Evolutionary conservation across 108 stramenopile species (phyloP).

Genomic region (Nitzschia palea): DNA sequence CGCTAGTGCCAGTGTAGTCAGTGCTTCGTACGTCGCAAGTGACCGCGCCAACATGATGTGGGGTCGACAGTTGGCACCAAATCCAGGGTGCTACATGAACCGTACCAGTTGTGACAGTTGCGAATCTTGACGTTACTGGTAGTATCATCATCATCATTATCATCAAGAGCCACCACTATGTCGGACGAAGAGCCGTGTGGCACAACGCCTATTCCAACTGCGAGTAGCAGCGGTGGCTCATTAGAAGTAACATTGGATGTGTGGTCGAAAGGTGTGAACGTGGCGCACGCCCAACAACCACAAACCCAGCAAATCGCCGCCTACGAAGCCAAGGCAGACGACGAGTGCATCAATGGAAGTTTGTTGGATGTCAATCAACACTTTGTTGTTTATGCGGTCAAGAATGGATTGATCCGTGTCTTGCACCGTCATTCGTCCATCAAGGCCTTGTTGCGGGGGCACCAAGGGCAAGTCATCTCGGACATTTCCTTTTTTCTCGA

Average conservation of each 20-base stretch:
- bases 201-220: constrained; percentile 32
- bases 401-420: constrained; percentile 83
- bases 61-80: too few relatives aligned
- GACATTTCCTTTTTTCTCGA: constrained; percentile 49
- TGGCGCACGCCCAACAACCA: constrained; percentile 44
- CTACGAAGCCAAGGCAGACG: constrained; percentile 35
- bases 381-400: constrained; percentile 82
- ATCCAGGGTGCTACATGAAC: too few relatives aligned
- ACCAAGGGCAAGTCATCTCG: constrained; percentile 35
- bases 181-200: constrained; percentile 32
- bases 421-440: constrained; percentile 60
- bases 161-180: too few relatives aligned
- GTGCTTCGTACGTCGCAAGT: too few relatives aligned
- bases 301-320: constrained; percentile 48
- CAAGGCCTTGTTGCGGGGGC: constrained; percentile 66
- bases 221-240: not conserved
- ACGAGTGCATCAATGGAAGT: constrained; percentile 35
- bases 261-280: not conserved
- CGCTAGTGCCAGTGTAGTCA: too few relatives aligned
- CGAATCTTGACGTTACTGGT: not conserved
- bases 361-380: constrained; percentile 67
- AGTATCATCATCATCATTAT: not conserved
- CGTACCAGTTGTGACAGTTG: too few relatives aligned
- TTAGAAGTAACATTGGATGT: constrained; percentile 28
- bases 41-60: too few relatives aligned